phyloP scores from a whole-genome alignment of 495 filamentous ascomycete genomes.

The Penicillium dipodomyicola region DNA sequence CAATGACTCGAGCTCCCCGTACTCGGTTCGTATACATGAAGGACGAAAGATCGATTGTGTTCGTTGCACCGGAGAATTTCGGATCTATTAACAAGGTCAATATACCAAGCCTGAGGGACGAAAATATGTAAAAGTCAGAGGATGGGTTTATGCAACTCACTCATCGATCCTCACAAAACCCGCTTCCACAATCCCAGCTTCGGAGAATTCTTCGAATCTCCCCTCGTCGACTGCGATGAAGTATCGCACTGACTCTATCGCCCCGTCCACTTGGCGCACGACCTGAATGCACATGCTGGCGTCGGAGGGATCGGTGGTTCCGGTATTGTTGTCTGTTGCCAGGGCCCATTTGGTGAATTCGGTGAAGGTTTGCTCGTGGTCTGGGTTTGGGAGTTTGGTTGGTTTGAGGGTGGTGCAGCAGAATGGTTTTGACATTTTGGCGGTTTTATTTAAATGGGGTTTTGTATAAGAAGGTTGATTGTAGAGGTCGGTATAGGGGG shows the following conservation, averaged over 20 bases:
- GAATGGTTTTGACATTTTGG: constrained; percentile 1
- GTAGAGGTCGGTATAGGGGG: background rate
- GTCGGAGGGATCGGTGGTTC: background rate
- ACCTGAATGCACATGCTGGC: background rate
- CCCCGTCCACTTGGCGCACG: background rate
- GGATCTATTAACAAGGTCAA: background rate
- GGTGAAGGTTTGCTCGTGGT: background rate
- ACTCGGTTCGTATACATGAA: background rate
- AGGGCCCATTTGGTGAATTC: constrained; percentile 2
- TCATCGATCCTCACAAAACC: background rate
- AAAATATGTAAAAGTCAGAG: no score
- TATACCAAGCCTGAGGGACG: no score
- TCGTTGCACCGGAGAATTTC: background rate
- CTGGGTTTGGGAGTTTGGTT: background rate
- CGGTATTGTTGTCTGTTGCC: background rate
- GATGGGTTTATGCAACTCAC: background rate
- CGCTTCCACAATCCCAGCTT: background rate
- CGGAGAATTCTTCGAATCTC: background rate
- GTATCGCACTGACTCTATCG: background rate
- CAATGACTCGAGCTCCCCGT: background rate
- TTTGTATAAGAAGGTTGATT: background rate
- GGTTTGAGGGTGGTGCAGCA: background rate
- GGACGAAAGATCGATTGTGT: background rate
- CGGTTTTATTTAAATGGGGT: background rate
- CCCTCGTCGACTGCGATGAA: background rate